Evolutionary conservation across 371 early-diverging fungal genomes (phyloP).

Genomic region (Mucor sp.): DNA sequence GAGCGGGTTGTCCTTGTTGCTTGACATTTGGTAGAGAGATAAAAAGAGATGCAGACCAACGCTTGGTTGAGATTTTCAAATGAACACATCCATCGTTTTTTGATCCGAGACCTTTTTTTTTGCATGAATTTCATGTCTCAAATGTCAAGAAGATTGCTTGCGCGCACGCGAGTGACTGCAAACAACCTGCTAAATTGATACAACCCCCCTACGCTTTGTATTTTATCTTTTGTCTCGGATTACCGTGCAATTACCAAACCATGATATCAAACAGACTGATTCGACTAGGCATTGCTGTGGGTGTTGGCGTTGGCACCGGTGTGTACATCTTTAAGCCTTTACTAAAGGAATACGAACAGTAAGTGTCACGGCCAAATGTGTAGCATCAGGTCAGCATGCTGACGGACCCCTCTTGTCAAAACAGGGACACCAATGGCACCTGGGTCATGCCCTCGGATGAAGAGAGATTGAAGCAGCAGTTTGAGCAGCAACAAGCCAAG

Average conservation of each 20-base stretch:
- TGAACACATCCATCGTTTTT: background rate
- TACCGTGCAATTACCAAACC: background rate
- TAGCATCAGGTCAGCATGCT: background rate
- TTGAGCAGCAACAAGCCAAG: background rate
- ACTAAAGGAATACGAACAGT: constrained; percentile 47
- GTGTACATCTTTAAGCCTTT: constrained; percentile 49
- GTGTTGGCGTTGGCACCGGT: constrained; percentile 48
- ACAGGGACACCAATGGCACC: constrained; percentile 49
- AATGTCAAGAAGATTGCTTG: background rate
- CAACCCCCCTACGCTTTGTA: background rate
- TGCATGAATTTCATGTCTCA: background rate
- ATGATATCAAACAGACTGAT: constrained; percentile 25
- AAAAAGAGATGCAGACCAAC: background rate
- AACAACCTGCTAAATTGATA: background rate
- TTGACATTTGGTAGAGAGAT: background rate
- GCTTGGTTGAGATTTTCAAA: too few relatives aligned
- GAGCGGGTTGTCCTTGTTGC: background rate
- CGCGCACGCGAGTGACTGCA: constrained; percentile 2
- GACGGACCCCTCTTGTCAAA: too few relatives aligned
- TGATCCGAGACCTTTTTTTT: background rate
- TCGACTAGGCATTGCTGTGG: constrained; percentile 36
- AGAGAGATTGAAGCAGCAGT: constrained; percentile 15
- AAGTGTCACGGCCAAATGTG: constrained; percentile 1
- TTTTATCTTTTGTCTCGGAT: constrained; percentile 1
- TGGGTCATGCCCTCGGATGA: constrained; percentile 48